Evolutionary conservation across 2,329 filamentous ascomycete genomes (phyloP), one percentile per base, ranked within the genome.

Genomic region (Coniella vitis): DNA sequence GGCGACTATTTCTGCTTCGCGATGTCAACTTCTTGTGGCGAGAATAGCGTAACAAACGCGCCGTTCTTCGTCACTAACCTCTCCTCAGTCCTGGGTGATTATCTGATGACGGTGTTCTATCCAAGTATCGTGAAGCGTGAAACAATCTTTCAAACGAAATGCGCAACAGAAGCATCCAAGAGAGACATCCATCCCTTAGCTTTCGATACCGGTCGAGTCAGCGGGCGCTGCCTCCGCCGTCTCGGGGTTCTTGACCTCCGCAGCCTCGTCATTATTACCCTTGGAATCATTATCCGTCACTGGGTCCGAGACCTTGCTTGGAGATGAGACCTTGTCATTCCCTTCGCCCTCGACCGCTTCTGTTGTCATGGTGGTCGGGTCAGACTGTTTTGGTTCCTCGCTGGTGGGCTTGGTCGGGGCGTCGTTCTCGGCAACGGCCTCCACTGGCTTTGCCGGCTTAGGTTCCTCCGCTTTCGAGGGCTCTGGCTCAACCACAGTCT

Each of bases 401-500:
- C 29, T 19, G 7, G 19, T 22, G 8, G 13, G 3, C 22, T 45
- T 40, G 2, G 14, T 16, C 7, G 37, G 44, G 17, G 59, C 51
- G 7, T 54, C 17, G 20, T 55, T 51, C 38, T 56, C 58, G 19
- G 41, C 29, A 5, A 57, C 42, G 2, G 54, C 53, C 9, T 50
- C 51, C 17, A 20, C 29, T 2, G 48, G 39, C 22, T 45, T 45
- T 3, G 61, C 58, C 32, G 25, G 22, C 21, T 54, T 54, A 13
- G 56, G 53, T 5, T 58, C 55, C 8, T 44, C 36, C 21, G 47
- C 55, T 5, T 39, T 42, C 20, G 46, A 31, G 2, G 62, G 58
- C 35, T 55, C 53, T 3, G 61, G 51, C 8, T 66, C 58, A 21
- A 61, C 61, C 16, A 63, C 54, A 10, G 45, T n/a, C 2, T 41